Evolutionary conservation across 768 basidiomycete species (phyloP).

Genomic region (Mycena venus): DNA sequence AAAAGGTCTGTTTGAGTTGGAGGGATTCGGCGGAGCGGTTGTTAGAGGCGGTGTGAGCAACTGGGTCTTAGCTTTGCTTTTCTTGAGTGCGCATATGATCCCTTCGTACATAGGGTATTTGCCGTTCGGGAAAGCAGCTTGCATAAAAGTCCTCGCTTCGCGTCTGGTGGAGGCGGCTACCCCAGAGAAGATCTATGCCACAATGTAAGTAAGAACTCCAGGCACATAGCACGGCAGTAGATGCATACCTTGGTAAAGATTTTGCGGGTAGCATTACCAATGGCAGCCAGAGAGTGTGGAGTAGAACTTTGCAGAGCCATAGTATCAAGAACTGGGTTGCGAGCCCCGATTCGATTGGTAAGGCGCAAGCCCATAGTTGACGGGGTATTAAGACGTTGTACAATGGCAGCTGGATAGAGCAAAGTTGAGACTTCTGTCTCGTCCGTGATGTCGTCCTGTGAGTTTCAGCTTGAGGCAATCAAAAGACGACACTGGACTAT

Average conservation of each 20-base stretch:
- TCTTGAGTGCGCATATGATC: background rate
- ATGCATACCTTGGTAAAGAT: no score
- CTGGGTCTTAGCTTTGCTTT: no score
- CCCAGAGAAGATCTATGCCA: background rate
- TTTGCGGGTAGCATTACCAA: no score
- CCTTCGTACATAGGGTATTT: background rate
- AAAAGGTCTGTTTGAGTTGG: background rate
- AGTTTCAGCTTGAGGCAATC: background rate
- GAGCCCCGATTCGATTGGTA: no score
- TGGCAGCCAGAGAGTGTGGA: no score
- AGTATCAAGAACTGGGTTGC: no score
- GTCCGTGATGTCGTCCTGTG: background rate
- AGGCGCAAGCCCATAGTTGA: no score
- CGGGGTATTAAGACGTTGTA: background rate
- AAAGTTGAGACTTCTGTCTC: background rate
- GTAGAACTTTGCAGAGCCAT: no score
- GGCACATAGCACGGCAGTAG: no score
- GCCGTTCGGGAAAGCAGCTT: background rate
- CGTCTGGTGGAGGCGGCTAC: background rate
- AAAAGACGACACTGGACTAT: background rate
- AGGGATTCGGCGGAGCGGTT: background rate
- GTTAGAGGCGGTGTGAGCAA: no score
- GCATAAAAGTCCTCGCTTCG: background rate
- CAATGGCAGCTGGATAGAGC: background rate
- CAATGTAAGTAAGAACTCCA: no score